phyloP scores from a whole-genome alignment of 2,329 filamentous ascomycete genomes.

The Samsoniella hepiali region DNA sequence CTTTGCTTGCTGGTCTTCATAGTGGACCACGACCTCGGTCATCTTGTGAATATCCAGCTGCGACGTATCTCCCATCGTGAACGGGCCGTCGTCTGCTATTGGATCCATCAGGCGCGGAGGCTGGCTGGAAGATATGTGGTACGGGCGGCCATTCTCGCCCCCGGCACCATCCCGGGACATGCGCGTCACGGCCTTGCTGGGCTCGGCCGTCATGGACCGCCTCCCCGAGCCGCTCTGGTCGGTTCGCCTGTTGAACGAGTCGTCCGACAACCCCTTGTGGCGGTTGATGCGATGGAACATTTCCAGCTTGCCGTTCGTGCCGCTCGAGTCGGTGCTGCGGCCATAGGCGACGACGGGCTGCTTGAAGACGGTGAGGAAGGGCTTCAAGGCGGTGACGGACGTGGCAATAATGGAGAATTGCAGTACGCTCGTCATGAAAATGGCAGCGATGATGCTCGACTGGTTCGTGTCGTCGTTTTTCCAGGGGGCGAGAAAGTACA shows the following conservation, averaged over 20 bases:
- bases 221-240: constrained; percentile 8
- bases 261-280: background rate
- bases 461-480: constrained; percentile 7
- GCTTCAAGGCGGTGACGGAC: constrained; percentile 18
- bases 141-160: background rate
- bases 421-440: constrained; percentile 15
- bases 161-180: background rate
- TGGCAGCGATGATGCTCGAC: constrained; percentile 11
- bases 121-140: background rate
- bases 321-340: background rate
- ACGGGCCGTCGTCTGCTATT: background rate
- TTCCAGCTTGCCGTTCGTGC: constrained; percentile 9
- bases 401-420: constrained; percentile 18
- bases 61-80: background rate
- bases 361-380: constrained; percentile 18
- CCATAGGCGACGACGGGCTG: constrained; percentile 2
- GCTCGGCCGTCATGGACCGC: constrained; percentile 1
- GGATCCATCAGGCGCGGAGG: background rate
- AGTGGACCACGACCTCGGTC: constrained; percentile 13
- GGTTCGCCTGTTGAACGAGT: constrained; percentile 16
- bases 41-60: constrained; percentile 17
- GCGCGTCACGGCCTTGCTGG: background rate
- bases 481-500: constrained; percentile 9
- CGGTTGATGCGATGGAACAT: constrained; percentile 14
- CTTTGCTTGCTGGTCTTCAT: background rate